Evolutionary conservation across 225 moss, liverwort and hornwort genomes (phyloP).

Genomic region (Pseudoscleropodium purum): DNA sequence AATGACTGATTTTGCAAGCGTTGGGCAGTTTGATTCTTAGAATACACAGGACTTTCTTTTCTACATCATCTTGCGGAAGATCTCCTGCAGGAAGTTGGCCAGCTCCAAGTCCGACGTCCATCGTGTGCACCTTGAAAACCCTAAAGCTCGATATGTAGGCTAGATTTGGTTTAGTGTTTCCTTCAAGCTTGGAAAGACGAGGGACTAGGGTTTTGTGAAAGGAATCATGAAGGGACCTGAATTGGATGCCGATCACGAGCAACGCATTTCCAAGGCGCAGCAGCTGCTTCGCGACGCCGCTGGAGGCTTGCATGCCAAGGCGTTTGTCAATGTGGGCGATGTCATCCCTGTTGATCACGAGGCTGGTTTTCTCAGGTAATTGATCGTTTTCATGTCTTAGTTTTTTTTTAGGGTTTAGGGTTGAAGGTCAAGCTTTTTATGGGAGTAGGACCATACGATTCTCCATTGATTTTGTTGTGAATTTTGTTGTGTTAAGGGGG

Average conservation of each 20-base stretch:
- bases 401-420: neutral
- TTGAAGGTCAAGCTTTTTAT: neutral
- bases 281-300: constrained; percentile 43
- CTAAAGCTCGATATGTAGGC: neutral
- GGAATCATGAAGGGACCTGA: constrained; percentile 1
- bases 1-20: neutral
- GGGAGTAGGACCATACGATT: neutral
- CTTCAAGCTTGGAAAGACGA: neutral
- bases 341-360: constrained; percentile 80
- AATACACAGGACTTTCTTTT: neutral
- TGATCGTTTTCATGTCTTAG: neutral
- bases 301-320: constrained; percentile 33
- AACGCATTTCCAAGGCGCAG: constrained; percentile 46
- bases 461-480: neutral
- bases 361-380: constrained; percentile 70
- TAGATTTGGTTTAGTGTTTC: neutral
- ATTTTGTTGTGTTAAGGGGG: constrained; percentile 37
- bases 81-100: neutral
- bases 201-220: neutral
- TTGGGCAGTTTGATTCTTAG: neutral
- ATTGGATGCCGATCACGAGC: constrained; percentile 39
- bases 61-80: neutral
- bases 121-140: neutral
- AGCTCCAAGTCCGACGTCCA: neutral
- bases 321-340: constrained; percentile 83